Percentiles rank a stretch among this genome's conserved stretches.
These are phyloP conservation scores for Fraxinus ornus DNA, from an alignment of 305 asterid species.

Conservation along the genomic window DNA sequence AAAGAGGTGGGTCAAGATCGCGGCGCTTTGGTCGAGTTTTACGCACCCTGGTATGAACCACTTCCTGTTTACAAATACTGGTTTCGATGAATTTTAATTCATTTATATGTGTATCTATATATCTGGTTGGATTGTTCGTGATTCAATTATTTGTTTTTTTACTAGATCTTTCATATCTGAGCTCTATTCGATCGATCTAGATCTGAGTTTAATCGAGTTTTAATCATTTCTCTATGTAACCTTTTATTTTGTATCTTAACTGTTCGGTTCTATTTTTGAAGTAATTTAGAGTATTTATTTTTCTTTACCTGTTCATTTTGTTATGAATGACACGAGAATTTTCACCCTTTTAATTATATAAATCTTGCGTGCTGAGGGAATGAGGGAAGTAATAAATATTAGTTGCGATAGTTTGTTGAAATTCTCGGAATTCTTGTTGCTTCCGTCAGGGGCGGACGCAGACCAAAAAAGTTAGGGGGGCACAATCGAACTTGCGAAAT, in stretches of 20 bases:
- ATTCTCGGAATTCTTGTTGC: not conserved
- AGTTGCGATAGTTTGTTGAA: not conserved
- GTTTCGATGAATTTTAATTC: not conserved
- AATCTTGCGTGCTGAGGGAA: not conserved
- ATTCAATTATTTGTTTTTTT: not conserved
- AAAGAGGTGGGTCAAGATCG: constrained; percentile 86
- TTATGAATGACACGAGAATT: not conserved
- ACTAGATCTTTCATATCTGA: constrained; percentile 20
- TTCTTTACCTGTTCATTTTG: not conserved
- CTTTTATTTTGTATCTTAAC: not conserved
- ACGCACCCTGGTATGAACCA: constrained; percentile 72
- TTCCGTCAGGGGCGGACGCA: not conserved
- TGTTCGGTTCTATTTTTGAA: not conserved
- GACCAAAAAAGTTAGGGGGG: too few relatives aligned
- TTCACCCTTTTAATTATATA: not conserved
- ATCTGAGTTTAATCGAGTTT: constrained; percentile 21
- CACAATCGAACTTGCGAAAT: too few relatives aligned
- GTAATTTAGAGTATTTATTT: not conserved
- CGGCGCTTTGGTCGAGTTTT: constrained; percentile 83
- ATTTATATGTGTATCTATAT: not conserved
- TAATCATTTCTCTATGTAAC: not conserved
- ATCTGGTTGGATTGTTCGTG: not conserved
- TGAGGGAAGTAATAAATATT: not conserved
- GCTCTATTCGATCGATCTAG: constrained; percentile 13
- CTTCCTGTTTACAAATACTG: not conserved